phyloP scores from a whole-genome alignment of 805 yeast genomes.

The Spathaspora passalidarum region DNA sequence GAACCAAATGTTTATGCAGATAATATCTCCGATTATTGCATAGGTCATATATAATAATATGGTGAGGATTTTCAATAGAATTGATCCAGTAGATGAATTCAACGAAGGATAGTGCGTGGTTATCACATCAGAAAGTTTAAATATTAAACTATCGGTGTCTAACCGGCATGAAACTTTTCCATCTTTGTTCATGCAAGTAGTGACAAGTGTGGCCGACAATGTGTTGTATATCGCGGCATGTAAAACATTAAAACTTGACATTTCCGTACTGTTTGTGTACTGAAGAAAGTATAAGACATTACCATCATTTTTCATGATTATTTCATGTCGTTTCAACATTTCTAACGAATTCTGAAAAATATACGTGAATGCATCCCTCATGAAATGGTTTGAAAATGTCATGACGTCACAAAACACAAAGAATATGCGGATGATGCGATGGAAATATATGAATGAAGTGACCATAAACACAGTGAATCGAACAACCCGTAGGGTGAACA shows the following conservation, averaged over 20 bases:
- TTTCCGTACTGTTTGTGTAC: constrained; percentile 3
- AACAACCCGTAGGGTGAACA: constrained; percentile 10
- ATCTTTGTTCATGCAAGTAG: constrained; percentile 1
- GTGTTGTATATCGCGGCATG: constrained; percentile 3
- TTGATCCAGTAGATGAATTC: background rate
- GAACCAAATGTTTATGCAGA: constrained; percentile 17
- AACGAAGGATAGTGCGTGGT: constrained; percentile 1
- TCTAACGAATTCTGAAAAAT: constrained; percentile 16
- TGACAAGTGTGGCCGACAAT: constrained; percentile 2
- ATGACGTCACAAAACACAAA: constrained; percentile 24
- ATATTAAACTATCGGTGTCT: constrained; percentile 11
- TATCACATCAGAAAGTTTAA: constrained; percentile 17
- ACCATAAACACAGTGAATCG: constrained; percentile 15
- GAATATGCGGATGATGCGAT: constrained; percentile 16
- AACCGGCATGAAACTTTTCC: constrained; percentile 2
- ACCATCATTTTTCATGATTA: constrained; percentile 9
- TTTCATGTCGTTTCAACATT: constrained; percentile 12
- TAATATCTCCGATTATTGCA: constrained; percentile 18
- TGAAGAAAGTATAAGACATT: constrained; percentile 8
- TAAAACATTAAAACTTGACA: constrained; percentile 3
- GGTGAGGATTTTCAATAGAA: constrained; percentile 7
- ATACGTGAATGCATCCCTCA: constrained; percentile 27
- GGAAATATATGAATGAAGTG: constrained; percentile 16
- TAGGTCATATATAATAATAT: constrained; percentile 15
- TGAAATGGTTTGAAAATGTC: constrained; percentile 27